Evolutionary conservation across 495 filamentous ascomycete species (phyloP), one percentile per base, ranked within the genome.

Genomic region (Neurospora cerealis): DNA sequence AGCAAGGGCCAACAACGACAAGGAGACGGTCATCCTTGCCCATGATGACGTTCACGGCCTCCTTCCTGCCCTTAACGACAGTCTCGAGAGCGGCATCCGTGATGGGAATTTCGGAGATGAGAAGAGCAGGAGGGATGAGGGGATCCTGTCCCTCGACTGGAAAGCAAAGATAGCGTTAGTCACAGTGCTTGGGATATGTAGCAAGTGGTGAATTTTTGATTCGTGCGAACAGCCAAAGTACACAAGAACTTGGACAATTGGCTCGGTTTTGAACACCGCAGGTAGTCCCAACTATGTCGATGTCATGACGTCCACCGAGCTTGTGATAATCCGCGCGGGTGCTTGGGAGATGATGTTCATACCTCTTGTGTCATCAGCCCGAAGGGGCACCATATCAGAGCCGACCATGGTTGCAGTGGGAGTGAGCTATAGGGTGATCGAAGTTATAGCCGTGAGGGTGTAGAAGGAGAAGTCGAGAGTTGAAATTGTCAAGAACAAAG

Each of bases 1-100:
- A 98, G 87, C 96, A 99, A 38, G 96, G 96, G 2, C 96, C 96
- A 78, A 96, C 92, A 70, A 99, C 89, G 75, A 98, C 96, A 73
- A 99, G 89, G 7, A 99, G 92, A 69, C 94, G 93, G 85, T 97
- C 93, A 78, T 91, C 90, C 11, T 80, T 83, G 71, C 87, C 88
- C 80, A 92, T 94, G 74, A 98, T 93, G 80, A 98, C 92, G 32
- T 90, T 86, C 72, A 94, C 87, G 74, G 94, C 92, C 78, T 97
- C 93, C 76, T 87, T 88, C 72, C 96, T 93, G 75, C 94, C 96
- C 77, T 89, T 85, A 69, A 97, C 85, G 69, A 98, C 95, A 3
- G 94, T 91, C 73, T 91, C 81, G 36, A 85, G 78, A 24, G 84
- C 85, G 78, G 84, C 86, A 81, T 88, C 76, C 81, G 93, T 89